Evolutionary conservation across 2,329 filamentous ascomycete genomes (phyloP).

Genomic region (Fusarium torreyae): DNA sequence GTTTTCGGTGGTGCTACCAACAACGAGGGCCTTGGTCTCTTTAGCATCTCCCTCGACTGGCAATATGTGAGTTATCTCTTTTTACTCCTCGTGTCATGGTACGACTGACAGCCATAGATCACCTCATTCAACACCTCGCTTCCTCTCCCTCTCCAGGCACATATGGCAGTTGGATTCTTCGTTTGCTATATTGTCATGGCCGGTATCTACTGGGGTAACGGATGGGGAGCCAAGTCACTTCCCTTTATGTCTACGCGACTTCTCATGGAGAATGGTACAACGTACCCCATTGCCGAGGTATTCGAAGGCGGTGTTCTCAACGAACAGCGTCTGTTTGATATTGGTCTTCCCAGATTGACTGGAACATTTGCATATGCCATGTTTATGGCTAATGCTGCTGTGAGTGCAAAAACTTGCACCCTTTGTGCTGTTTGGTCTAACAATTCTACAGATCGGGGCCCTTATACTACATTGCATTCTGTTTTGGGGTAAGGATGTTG

Average conservation of each 20-base stretch:
- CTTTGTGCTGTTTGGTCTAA: background rate
- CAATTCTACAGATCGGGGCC: conserved; percentile 65
- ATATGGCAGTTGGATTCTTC: conserved; percentile 62
- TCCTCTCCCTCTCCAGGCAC: conserved; percentile 65
- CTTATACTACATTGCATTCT: conserved; percentile 66
- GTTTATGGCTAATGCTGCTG: conserved; percentile 71
- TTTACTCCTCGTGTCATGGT: fast-evolving
- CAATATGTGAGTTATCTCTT: conserved; percentile 61
- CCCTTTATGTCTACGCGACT: conserved; percentile 71
- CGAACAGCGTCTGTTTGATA: conserved; percentile 55
- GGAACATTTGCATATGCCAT: conserved; percentile 67
- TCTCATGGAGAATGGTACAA: conserved; percentile 56
- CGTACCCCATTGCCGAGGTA: conserved; percentile 59
- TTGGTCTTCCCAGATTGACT: conserved; percentile 64
- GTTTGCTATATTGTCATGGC: conserved; percentile 66
- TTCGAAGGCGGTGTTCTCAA: conserved; percentile 61
- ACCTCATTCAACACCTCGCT: conserved; percentile 68
- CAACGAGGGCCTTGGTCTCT: conserved; percentile 67
- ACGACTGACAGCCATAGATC: conserved; percentile 57
- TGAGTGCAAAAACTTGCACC: conserved; percentile 50
- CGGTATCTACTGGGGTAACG: conserved; percentile 66
- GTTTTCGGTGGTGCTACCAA: conserved; percentile 67
- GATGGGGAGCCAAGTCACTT: conserved; percentile 61
- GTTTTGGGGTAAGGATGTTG: conserved; percentile 70
- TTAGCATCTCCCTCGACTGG: conserved; percentile 68